Conservation (phyloP, 2,329 filamentous ascomycete species). For the Macrophomina pseudophaseolina region DNA sequence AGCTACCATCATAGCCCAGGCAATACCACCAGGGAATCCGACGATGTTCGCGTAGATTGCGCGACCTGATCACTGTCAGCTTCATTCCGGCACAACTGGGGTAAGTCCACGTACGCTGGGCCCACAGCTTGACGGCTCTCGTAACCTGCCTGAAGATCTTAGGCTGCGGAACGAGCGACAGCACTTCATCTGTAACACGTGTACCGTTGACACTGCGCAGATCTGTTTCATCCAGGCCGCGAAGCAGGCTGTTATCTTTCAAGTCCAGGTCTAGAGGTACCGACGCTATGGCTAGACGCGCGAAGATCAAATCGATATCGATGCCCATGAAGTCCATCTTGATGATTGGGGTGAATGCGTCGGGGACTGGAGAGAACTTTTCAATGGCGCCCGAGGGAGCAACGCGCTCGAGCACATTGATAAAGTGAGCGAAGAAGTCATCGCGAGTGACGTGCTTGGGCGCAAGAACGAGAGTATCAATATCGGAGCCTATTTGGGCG, state of each 20-base stretch:
- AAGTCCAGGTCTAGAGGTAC: slow-evolving; percentile 68
- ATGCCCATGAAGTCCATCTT: slow-evolving; percentile 92
- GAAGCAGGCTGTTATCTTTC: slow-evolving; percentile 81
- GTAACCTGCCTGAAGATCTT: slow-evolving; percentile 89
- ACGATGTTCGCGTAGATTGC: slow-evolving; percentile 95
- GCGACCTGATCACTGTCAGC: slow-evolving; percentile 37
- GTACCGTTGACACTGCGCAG: slow-evolving; percentile 92
- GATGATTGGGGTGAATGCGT: slow-evolving; percentile 95
- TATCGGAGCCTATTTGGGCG: slow-evolving; percentile 75
- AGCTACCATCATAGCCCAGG: slow-evolving; percentile 97
- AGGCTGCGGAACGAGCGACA: slow-evolving; percentile 84
- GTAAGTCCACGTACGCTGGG: slow-evolving; percentile 62
- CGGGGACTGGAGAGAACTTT: slow-evolving; percentile 82
- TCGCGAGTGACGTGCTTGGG: slow-evolving; percentile 87
- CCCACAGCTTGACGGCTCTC: slow-evolving; percentile 95
- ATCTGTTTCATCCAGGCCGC: slow-evolving; percentile 84
- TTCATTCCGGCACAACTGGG: slow-evolving; percentile 30
- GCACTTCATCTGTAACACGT: slow-evolving; percentile 89
- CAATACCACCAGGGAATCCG: slow-evolving; percentile 94
- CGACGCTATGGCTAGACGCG: slow-evolving; percentile 48
- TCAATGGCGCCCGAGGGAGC: slow-evolving; percentile 79
- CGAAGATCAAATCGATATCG: slow-evolving; percentile 86
- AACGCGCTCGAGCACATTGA: slow-evolving; percentile 77
- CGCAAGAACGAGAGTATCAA: slow-evolving; percentile 91
- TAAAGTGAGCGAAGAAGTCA: slow-evolving; percentile 91